Evolutionary conservation across 139 green algal genomes (phyloP).

Genomic region (Micractinium sp.): DNA sequence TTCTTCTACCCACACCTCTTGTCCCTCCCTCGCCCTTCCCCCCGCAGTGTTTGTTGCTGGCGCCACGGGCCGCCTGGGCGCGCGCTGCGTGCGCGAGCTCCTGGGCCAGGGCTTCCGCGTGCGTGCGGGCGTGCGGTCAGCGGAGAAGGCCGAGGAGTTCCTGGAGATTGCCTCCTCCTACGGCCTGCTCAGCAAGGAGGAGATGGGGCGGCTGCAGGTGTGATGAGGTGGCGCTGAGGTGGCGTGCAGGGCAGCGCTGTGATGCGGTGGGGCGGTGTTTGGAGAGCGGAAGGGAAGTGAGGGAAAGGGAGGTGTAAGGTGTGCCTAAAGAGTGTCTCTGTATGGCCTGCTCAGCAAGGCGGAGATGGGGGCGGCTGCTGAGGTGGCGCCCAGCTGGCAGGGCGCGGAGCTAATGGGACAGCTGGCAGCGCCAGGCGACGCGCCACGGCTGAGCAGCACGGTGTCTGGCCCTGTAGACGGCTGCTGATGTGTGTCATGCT

Average conservation of each 20-base stretch:
- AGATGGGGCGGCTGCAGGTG: constrained; percentile 48
- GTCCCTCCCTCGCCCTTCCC: not conserved
- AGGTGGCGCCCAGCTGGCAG: no score
- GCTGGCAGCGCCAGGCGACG: not conserved
- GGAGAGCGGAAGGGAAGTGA: no score
- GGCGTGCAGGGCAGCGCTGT: not conserved
- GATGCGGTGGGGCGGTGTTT: not conserved
- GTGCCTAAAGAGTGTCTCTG: no score
- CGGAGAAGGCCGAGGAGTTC: constrained; percentile 61
- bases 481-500: not conserved
- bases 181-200: constrained; percentile 61
- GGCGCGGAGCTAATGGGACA: not conserved
- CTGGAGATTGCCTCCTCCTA: constrained; percentile 59
- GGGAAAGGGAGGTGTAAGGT: no score
- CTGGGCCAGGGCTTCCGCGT: constrained; percentile 70
- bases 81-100: constrained; percentile 74
- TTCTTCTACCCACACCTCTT: no score
- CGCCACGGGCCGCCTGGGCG: constrained; percentile 79
- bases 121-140: constrained; percentile 74
- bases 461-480: not conserved
- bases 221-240: not conserved
- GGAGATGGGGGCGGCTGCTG: no score
- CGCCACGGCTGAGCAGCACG: not conserved
- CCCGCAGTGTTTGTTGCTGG: constrained; percentile 86
- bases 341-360: no score